Evolutionary conservation across 352 stramenopile genomes (phyloP).

Genomic region (Globisporangium cylindrosporum): DNA sequence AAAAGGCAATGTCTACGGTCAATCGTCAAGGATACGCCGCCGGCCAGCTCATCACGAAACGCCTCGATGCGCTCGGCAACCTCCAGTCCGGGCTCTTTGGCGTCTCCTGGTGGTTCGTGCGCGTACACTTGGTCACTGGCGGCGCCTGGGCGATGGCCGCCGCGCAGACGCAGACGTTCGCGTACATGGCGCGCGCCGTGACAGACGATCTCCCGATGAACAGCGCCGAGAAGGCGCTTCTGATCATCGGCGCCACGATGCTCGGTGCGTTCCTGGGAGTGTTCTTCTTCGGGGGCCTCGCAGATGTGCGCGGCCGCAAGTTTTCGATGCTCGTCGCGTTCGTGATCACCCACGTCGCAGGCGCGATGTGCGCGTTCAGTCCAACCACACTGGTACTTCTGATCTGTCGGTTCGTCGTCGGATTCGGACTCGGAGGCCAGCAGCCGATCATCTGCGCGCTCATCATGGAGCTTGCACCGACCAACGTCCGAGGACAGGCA

Average conservation of each 20-base stretch:
- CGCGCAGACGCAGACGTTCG: neutral
- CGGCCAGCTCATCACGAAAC: conserved; percentile 1
- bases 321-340: conserved; percentile 34
- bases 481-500: conserved; percentile 42
- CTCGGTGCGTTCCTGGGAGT: conserved; percentile 35
- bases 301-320: conserved; percentile 47
- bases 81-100: conserved; percentile 3
- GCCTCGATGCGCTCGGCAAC: conserved; percentile 4
- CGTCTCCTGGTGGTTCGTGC: conserved; percentile 9
- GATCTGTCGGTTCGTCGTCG: conserved; percentile 31
- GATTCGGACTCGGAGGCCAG: conserved; percentile 48
- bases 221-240: neutral
- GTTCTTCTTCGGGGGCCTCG: conserved; percentile 42
- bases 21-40: conserved; percentile 1
- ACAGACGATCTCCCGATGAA: neutral
- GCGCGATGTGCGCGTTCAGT: conserved; percentile 29
- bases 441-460: conserved; percentile 39
- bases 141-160: neutral
- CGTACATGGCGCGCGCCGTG: neutral
- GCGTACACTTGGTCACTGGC: neutral
- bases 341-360: conserved; percentile 30
- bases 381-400: conserved; percentile 31
- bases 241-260: conserved; percentile 11
- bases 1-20: neutral
- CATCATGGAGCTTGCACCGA: conserved; percentile 51